Base-by-base conservation (phyloP, 2,329 filamentous ascomycete genomes). In the Fonsecaea monophora region DNA sequence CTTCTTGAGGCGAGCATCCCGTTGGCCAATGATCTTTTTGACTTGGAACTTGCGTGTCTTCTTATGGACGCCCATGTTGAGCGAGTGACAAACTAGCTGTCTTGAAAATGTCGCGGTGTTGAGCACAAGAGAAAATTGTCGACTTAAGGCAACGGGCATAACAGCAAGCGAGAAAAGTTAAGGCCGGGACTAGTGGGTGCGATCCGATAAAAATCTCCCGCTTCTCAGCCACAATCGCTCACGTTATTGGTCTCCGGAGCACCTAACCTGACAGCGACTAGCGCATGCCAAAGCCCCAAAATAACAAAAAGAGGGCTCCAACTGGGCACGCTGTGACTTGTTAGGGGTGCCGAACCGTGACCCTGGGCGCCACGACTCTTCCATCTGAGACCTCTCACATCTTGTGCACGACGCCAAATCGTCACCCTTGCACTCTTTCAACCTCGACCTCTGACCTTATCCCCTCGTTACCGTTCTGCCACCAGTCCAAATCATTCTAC, bases 31-130 rank as follows among this genome's bases (percentile, higher is more conserved):
- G 61, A 97, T 83, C 73, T 92, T 86, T 83, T 97, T 96, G 76
- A 93, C 88, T 80, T 77, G 68, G 78, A 97, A 98, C 83, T 97
- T 97, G 82, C 94, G 89, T 61, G 92, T 96, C 78, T 89, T 92
- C 83, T 96, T 97, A 70, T 89, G 87, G 73, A 93, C 87, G 81
- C 93, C 94, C 94, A 97, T 97, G 40, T 68, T 78, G 73, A 72
- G 64, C 67, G 35, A n/a, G 10, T n/a, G 21, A 42, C n/a, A 2
- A 18, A 53, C 34, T 4, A 30, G 53, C 25, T 34, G 13, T 32
- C 34, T 55, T 40, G 21, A 21, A 25, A 48, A 56, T 65, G 0
- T 18, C 34, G 34, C 32, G 5, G 37, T 57, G 53, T 50, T 37
- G 58, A 45, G 25, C 13, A 35, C n/a, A 45, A 34, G 37, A 68